A percentile compares a stretch with the other conserved stretches of the same genome.
These are phyloP conservation scores for Alliaria petiolata DNA, from an alignment of 345 rosid genomes.

Conservation along the genomic window DNA sequence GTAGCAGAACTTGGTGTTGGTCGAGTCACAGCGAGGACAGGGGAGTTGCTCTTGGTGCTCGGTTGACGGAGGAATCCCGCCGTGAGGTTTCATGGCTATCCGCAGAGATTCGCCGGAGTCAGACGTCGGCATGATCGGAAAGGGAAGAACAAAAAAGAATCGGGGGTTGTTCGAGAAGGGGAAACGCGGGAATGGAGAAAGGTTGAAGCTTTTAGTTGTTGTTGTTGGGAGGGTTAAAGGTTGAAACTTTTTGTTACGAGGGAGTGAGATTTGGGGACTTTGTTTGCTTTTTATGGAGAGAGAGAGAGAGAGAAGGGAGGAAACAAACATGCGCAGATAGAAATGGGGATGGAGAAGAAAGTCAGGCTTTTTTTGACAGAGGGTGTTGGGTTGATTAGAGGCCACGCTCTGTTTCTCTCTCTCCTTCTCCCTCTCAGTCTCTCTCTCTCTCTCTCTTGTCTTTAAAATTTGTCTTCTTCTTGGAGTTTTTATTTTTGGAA, in stretches of 20 bases:
- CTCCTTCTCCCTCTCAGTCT: neutral
- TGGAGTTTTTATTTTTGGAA: neutral
- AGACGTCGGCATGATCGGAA: constrained; percentile 25
- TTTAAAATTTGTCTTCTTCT: constrained; percentile 17
- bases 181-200: constrained; percentile 3
- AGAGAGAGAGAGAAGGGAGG: constrained; percentile 16
- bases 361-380: constrained; percentile 27
- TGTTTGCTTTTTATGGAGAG: constrained; percentile 19
- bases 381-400: constrained; percentile 32
- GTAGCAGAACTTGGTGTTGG: constrained; percentile 91
- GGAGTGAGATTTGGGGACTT: constrained; percentile 8
- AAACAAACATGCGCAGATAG: constrained; percentile 26
- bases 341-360: constrained; percentile 31
- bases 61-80: constrained; percentile 19
- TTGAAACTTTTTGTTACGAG: neutral
- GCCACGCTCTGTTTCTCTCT: constrained; percentile 20
- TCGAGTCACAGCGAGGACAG: constrained; percentile 90
- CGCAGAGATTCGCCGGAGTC: constrained; percentile 50
- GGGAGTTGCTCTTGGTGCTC: constrained; percentile 85
- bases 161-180: neutral
- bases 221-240: neutral
- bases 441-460: constrained; percentile 3
- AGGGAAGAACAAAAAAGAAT: neutral
- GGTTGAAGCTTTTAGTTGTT: neutral
- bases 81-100: constrained; percentile 32